Base-by-base conservation (phyloP, 1,284 basidiomycete species). In the Sporisorium graminicola region DNA sequence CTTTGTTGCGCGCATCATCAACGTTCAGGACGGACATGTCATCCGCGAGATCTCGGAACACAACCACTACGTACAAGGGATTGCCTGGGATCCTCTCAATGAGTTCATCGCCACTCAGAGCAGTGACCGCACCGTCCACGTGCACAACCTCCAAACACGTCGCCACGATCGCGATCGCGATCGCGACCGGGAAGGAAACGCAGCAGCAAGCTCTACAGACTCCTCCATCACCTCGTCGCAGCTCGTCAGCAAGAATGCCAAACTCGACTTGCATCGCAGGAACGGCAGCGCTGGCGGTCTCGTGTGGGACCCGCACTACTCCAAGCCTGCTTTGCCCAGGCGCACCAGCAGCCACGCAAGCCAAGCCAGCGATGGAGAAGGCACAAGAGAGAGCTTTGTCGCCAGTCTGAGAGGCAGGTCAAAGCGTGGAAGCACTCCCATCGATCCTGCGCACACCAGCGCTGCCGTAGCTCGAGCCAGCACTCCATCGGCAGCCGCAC, bases 1-100 rank as follows among this genome's bases (percentile, higher is more conserved):
- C 86, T 98, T 98, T 83, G 93, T 92, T 3, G 95, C 95, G 0
- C 89, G 94, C 51, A 91, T 98, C 60, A 95, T 93, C 86, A 90
- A 91, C 22, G 88, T 91, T 3, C 88, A 87, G 20, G 93, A 95
- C 83, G 94, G 82, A 20, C 65, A 77, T 20, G 76, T 85, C 46
- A 70, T 82, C n/a, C 79, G 79, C 27, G 81, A 83, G 49, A 82
- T 85, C 20, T 76, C 80, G 12, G 83, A 85, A 33, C 84, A 85
- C 67, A 79, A 73, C 37, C 84, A 84, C 60, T 83, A 85, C 65
- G 78, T 85, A 9, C 84, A 85, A 54, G 84, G 84, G n/a, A 79
- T 85, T 14, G 80, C 83, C 12, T 85, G 84, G 84, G 84, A 85
- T 67, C 84, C 84, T 4, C 65, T 82, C 52, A 78, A 79, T 57